A percentile compares a stretch with the other conserved stretches of the same genome.
phyloP scores from a whole-genome alignment of 345 rosid genomes.

The Eucalyptus erythrocorys region DNA sequence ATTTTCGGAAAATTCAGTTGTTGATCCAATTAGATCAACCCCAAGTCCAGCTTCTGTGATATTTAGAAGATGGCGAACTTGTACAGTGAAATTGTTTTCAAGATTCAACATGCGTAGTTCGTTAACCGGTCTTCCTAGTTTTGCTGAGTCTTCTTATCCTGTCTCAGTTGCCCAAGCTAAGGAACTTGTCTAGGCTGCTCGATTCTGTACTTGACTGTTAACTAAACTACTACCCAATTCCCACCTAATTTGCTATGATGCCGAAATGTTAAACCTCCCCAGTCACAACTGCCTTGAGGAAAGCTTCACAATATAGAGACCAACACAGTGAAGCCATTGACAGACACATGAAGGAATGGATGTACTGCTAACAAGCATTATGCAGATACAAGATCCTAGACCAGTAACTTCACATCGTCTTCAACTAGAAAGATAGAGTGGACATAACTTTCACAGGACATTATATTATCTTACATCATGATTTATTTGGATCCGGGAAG shows the following conservation, averaged over 20 bases:
- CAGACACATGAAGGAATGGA: neutral
- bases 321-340: neutral
- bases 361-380: neutral
- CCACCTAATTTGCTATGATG: neutral
- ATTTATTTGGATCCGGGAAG: neutral
- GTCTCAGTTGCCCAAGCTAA: neutral
- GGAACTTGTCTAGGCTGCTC: neutral
- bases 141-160: neutral
- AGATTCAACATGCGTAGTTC: neutral
- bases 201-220: neutral
- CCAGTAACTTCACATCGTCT: neutral
- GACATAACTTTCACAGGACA: neutral
- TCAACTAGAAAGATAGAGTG: neutral
- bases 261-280: neutral
- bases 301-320: neutral
- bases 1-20: neutral
- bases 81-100: neutral
- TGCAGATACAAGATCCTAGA: neutral
- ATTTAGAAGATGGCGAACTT: neutral
- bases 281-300: neutral
- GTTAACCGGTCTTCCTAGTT: neutral
- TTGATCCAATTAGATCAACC: neutral
- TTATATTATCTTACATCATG: neutral
- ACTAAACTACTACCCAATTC: neutral
- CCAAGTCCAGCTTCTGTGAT: neutral